Base-by-base conservation (phyloP, 768 basidiomycete genomes). In the Tephrocybe sp. region DNA sequence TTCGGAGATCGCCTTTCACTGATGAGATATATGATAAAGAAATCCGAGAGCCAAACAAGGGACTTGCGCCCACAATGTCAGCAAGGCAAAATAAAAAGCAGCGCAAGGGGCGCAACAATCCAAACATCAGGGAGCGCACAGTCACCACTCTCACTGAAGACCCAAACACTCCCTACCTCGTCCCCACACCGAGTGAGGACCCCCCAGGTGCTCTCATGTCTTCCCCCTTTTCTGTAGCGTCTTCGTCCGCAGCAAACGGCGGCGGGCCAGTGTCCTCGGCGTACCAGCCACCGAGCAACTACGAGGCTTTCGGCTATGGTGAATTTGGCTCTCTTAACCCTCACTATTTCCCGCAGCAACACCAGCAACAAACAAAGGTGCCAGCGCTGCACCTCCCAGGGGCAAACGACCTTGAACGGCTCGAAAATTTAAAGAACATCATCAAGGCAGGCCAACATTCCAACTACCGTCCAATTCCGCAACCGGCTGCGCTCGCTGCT, bases 401-500 rank as follows among this genome's bases (percentile, higher is more conserved):
- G 7, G 73, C 79, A 58, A 76, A 72, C 61, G 88, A 89, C 67
- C 76, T 90, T 53, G 84, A 88, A 62, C 75, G 83, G 25, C 76
- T 91, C 51, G 81, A 89, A 67, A 81, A 81, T 48, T 80, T 91
- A 64, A 90, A 91, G 64, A 70, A 79, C 19, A 69, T 78, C 47
- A 90, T 91, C 66, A 84, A 82, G 60, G 75, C 72, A 25, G 80
- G 79, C 42, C 87, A 91, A 60, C 88, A 91, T 64, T 80, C 86
- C 47, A 72, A 82, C 57, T 91, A 80, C 63, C 77, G 79, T 19
- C 78, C 87, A 23, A 61, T 78, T 39, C 86, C 88, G 21, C 76
- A 82, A 51, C 88, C 87, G 23, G 73, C 72, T 13, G 77, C 75
- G 42, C 79, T 91, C 31, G 83, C 82, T 29, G 75, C 70, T 41